Evolutionary conservation across 208 protist genomes (phyloP).

Genomic region (Acanthamoeba royreba): DNA sequence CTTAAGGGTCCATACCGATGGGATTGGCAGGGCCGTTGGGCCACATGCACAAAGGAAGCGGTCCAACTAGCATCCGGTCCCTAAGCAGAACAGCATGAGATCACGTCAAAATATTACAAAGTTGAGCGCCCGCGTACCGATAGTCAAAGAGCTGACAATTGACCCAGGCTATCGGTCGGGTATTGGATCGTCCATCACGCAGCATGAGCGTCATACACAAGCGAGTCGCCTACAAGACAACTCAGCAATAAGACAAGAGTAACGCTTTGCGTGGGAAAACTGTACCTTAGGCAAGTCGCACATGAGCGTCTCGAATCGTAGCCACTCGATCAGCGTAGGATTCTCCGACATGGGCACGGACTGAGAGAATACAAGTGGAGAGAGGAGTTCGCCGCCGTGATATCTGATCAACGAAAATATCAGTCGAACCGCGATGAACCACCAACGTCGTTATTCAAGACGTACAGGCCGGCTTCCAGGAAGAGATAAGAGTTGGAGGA

Average conservation of each 20-base stretch:
- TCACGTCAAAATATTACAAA: background rate
- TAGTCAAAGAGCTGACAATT: slow-evolving; percentile 63
- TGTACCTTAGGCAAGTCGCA: slow-evolving; percentile 12
- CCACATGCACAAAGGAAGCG: slow-evolving; percentile 42
- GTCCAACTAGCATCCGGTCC: slow-evolving; percentile 25
- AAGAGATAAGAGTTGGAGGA: background rate
- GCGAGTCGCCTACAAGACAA: background rate
- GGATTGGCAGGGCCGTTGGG: slow-evolving; percentile 66
- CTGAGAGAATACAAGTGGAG: background rate
- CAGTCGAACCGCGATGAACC: too few relatives aligned
- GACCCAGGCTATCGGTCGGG: slow-evolving; percentile 56
- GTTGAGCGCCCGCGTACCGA: background rate
- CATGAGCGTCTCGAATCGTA: slow-evolving; percentile 27
- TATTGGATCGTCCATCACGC: background rate
- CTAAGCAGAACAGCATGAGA: background rate
- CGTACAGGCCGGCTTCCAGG: background rate
- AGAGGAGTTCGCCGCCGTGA: background rate
- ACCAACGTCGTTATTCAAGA: background rate
- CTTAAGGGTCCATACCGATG: slow-evolving; percentile 17
- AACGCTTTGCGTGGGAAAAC: background rate
- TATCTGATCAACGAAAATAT: background rate
- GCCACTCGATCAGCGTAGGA: slow-evolving; percentile 16
- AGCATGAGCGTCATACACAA: slow-evolving; percentile 10
- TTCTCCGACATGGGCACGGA: background rate
- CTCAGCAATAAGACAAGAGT: background rate